phyloP scores from a whole-genome alignment of 495 filamentous ascomycete genomes.

The Barbatosphaeria neglecta region DNA sequence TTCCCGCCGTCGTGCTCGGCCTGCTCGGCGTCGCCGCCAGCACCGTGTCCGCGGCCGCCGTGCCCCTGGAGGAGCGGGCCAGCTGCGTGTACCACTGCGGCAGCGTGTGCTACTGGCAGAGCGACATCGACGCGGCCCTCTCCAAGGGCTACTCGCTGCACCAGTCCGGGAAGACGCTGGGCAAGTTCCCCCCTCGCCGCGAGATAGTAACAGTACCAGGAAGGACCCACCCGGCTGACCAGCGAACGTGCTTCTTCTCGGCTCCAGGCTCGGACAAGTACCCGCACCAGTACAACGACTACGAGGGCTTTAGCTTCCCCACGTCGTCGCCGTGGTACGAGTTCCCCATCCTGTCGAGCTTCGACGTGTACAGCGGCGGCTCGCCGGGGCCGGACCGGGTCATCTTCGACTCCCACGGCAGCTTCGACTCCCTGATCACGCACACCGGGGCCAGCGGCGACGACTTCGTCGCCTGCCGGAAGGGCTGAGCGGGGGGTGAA shows the following conservation, averaged over 20 bases:
- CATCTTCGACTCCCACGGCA: constrained; percentile 44
- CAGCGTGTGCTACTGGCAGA: constrained; percentile 21
- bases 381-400: constrained; percentile 62
- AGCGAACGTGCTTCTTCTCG: not conserved
- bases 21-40: constrained; percentile 14
- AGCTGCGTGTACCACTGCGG: constrained; percentile 27
- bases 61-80: constrained; percentile 13
- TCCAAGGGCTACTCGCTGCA: constrained; percentile 38
- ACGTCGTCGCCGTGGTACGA: constrained; percentile 50
- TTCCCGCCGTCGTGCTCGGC: constrained; percentile 17
- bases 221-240: not conserved
- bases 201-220: not conserved
- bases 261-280: constrained; percentile 31
- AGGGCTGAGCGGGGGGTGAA: constrained; percentile 2
- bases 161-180: constrained; percentile 31
- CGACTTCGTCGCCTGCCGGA: constrained; percentile 48
- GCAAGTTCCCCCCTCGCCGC: constrained; percentile 11
- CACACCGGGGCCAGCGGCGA: constrained; percentile 58
- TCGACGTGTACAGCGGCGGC: constrained; percentile 47
- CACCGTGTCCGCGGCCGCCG: constrained; percentile 20
- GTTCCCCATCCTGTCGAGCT: constrained; percentile 51
- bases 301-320: constrained; percentile 60
- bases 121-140: constrained; percentile 36
- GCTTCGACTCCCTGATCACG: constrained; percentile 50
- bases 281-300: constrained; percentile 63